These are phyloP conservation scores for Exophiala calicioides DNA, from an alignment of 2,329 filamentous ascomycete genomes.

Conservation along the genomic window DNA sequence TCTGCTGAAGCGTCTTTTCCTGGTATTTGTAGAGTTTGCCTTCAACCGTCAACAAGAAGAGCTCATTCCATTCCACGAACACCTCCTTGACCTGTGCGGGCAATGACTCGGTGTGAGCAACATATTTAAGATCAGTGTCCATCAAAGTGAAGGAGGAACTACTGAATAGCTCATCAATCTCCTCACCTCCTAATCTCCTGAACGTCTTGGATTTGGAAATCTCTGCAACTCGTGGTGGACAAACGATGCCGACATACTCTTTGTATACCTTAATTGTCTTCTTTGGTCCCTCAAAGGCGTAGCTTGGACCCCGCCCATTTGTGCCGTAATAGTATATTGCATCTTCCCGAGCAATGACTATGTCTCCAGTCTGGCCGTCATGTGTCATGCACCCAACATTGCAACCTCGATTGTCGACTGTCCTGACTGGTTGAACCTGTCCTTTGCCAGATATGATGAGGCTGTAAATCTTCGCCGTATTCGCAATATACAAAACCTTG, in stretches of 20 bases:
- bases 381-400: conserved; percentile 93
- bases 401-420: conserved; percentile 85
- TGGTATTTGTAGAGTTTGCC: conserved; percentile 91
- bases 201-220: conserved; percentile 61
- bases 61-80: conserved; percentile 85
- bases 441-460: conserved; percentile 84
- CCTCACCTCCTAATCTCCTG: conserved; percentile 70
- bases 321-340: conserved; percentile 91
- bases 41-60: conserved; percentile 85
- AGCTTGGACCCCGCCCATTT: conserved; percentile 81
- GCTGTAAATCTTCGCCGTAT: conserved; percentile 82
- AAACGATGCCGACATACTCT: conserved; percentile 84
- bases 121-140: conserved; percentile 86
- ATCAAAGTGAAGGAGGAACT: conserved; percentile 86
- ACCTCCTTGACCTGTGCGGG: conserved; percentile 76
- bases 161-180: conserved; percentile 77
- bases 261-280: conserved; percentile 75
- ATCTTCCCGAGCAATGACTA: conserved; percentile 91
- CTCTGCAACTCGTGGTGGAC: conserved; percentile 66
- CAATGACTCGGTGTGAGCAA: conserved; percentile 85
- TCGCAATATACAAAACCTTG: conserved; percentile 88
- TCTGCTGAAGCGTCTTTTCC: conserved; percentile 86
- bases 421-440: conserved; percentile 83
- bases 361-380: conserved; percentile 75
- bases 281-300: conserved; percentile 89